Conservation (phyloP, 140 eudicot genomes). For the Flaveria floridana region DNA sequence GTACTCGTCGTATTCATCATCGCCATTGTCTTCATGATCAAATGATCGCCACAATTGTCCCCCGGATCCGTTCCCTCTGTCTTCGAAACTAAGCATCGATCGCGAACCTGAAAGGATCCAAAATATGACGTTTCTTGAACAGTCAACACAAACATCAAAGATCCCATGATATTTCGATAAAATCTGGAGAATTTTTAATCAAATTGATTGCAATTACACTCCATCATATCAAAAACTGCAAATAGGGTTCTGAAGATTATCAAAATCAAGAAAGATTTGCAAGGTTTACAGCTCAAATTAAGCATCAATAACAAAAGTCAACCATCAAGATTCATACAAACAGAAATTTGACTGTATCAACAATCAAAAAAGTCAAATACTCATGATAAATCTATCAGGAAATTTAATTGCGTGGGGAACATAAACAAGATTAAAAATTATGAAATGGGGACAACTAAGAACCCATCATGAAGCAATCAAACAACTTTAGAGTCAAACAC, state of each 20-base stretch:
- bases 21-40: conserved; percentile 63
- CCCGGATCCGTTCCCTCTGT: conserved; percentile 42
- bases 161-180: neutral
- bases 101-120: conserved; percentile 52
- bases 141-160: neutral
- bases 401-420: too few species aligned
- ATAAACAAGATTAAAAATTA: neutral
- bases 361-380: conserved; percentile 3
- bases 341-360: neutral
- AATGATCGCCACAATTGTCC: conserved; percentile 45
- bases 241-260: neutral
- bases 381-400: too few species aligned
- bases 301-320: conserved; percentile 26
- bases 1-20: conserved; percentile 73
- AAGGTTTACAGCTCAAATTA: conserved; percentile 3
- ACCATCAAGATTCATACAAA: conserved; percentile 26
- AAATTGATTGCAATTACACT: neutral
- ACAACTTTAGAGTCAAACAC: conserved; percentile 16
- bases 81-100: conserved; percentile 71
- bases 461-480: conserved; percentile 30
- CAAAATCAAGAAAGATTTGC: neutral
- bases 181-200: neutral
- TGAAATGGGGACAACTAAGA: neutral
- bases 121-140: conserved; percentile 2
- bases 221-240: neutral